Evolutionary conservation across 768 basidiomycete species (phyloP).

Genomic region (Tubosaeta brunneosetosa): DNA sequence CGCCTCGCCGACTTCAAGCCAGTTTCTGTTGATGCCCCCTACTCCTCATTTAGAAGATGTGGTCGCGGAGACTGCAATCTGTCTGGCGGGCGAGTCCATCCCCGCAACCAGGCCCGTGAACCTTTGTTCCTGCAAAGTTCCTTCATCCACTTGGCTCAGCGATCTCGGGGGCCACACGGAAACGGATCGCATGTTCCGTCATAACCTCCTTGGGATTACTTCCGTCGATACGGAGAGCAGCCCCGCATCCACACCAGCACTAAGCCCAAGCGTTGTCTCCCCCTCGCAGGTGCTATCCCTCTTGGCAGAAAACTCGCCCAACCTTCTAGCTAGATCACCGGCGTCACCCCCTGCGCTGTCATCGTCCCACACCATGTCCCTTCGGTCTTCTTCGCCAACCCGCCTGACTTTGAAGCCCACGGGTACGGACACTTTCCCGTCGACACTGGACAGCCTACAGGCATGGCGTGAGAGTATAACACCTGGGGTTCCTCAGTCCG

Average conservation of each 20-base stretch:
- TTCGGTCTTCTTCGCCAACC: slow-evolving; percentile 6
- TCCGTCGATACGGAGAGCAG: slow-evolving; percentile 16
- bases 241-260: slow-evolving; percentile 21
- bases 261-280: slow-evolving; percentile 19
- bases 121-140: slow-evolving; percentile 17
- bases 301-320: slow-evolving; percentile 11
- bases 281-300: slow-evolving; percentile 16
- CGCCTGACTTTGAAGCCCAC: slow-evolving; percentile 23
- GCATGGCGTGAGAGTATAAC: slow-evolving; percentile 26
- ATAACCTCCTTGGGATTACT: slow-evolving; percentile 14
- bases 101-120: slow-evolving; percentile 8
- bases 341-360: slow-evolving; percentile 11
- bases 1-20: slow-evolving; percentile 27
- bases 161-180: slow-evolving; percentile 31
- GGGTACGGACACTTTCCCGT: slow-evolving; percentile 31
- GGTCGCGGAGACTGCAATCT: slow-evolving; percentile 8
- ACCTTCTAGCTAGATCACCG: slow-evolving; percentile 15
- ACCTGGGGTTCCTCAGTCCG: slow-evolving; percentile 14
- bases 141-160: slow-evolving; percentile 28
- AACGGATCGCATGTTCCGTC: slow-evolving; percentile 29
- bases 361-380: slow-evolving; percentile 12
- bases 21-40: slow-evolving; percentile 25
- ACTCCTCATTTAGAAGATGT: slow-evolving; percentile 14
- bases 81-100: slow-evolving; percentile 8
- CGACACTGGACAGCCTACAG: slow-evolving; percentile 25